Evolutionary conservation across 768 basidiomycete species (phyloP), one percentile per base, ranked within the genome.

Genomic region (Auricularia cornea): DNA sequence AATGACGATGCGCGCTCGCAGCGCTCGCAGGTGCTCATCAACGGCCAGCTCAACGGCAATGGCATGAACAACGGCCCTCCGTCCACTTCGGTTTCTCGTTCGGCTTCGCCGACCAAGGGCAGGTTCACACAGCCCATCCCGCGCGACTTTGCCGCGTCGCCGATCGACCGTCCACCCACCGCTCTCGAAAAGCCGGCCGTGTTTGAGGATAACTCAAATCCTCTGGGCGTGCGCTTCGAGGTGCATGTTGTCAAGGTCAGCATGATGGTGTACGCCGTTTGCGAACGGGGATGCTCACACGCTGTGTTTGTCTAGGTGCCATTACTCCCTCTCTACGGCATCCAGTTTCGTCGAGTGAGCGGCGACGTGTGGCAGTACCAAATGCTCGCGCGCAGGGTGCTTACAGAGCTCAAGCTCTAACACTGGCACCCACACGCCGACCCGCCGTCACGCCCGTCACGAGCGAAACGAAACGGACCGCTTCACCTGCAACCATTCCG

Each of bases 301-400:
- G 10, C 26, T 28, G 28, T 3, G 12, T 57, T 57, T 30, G 29
- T 40, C 11, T 69, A 95, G 94, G 92, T 97, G 2, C 94, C 94
- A 54, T 92, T 88, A 87, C 77, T 98, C 59, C 93, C 94, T 2
- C 76, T 98, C 23, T 91, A 98, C 74, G 95, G 96, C 2, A 89
- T 98, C 54, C 96, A 98, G 71, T 98, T 98, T 78, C 86, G 96
- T 59, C 82, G 96, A 65, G 83, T 87, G 1, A 84, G 90, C 30
- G 95, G 95, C 1, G 92, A 96, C 67, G 91, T 89, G 0, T 98
- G 94, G 94, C 94, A 97, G 75, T 98, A 98, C 74, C 93, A 95
- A 72, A 94, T 94, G 91, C 82, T 98, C 44, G 94, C 92, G 28
- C 82, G 91, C 68, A 82, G 91, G 64, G 92, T 94, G 44, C 76